A percentile compares a stretch with the other conserved stretches of the same genome.
phyloP scores from a whole-genome alignment of 352 stramenopile genomes.

The Globisporangium apiculatum region DNA sequence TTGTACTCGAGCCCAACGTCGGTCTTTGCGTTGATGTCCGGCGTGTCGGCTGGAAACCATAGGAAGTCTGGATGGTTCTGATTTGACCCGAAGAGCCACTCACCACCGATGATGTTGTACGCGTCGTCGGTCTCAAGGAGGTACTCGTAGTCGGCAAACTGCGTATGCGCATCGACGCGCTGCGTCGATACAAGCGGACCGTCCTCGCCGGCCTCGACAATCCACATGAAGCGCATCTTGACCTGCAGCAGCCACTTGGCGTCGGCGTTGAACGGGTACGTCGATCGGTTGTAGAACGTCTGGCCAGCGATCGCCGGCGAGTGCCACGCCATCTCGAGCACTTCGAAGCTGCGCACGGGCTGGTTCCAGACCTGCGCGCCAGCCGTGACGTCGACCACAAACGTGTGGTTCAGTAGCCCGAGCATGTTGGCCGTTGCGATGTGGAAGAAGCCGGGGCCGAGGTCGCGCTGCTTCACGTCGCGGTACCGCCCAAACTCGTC shows the following conservation, averaged over 20 bases:
- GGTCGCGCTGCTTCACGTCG: conserved; percentile 29
- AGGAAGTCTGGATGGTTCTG: conserved; percentile 61
- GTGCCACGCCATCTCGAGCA: conserved; percentile 35
- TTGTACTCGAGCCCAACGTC: conserved; percentile 38
- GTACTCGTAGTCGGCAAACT: conserved; percentile 60
- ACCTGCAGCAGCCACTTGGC: conserved; percentile 45
- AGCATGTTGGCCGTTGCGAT: conserved; percentile 47
- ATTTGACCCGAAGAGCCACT: conserved; percentile 53
- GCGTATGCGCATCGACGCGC: conserved; percentile 39
- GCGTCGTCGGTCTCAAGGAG: conserved; percentile 56
- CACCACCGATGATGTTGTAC: conserved; percentile 59
- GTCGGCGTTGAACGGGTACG: conserved; percentile 60
- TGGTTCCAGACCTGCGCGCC: conserved; percentile 64
- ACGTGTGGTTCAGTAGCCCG: conserved; percentile 33
- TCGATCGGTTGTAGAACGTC: conserved; percentile 35
- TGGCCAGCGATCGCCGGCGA: conserved; percentile 26
- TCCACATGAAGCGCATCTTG: conserved; percentile 53
- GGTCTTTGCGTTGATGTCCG: conserved; percentile 28
- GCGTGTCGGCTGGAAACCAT: conserved; percentile 47
- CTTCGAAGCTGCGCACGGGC: conserved; percentile 36
- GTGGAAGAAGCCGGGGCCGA: conserved; percentile 51
- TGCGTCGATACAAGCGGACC: conserved; percentile 41
- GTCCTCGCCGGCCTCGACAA: conserved; percentile 46
- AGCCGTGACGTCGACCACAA: conserved; percentile 45
- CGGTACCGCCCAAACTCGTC: conserved; percentile 43